Base-by-base conservation (phyloP, 208 protist genomes). In the Phytomonas francai region DNA sequence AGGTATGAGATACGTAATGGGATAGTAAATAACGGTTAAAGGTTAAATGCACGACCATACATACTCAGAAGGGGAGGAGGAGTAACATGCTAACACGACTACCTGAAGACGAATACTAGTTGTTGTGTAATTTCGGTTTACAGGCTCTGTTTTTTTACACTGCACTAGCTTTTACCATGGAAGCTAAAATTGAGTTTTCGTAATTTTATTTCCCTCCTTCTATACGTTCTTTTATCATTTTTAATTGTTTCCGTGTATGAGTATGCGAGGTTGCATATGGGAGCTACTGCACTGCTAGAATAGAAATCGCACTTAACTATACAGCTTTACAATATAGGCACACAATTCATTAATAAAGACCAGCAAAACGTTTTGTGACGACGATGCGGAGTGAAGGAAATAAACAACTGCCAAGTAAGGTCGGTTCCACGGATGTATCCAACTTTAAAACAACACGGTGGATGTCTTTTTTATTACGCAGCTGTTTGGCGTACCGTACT, bases 401-500 rank as follows among this genome's bases (percentile, higher is more conserved):
- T 65, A 14, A 54, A 30, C 2, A 9, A 12, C 3, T 39, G 30
- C 36, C 36, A 27, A 29, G 25, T 45, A 14, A 7, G 19, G 11
- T 14, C 39, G 39, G 19, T 32, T 60, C 57, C 28, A 32, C 57
- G 57, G 7, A 2, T 1, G 57, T 25, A 32, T 60, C 65, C 14
- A 68, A 67, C 59, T 54, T 60, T 39, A 70, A 30, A 2, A 62
- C 65, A 7, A 57, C 29, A 19, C 81, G 78, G 3, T 91, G 85
- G 83, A 68, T 64, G 29, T 54, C 60, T 2, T 80, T 83, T 74
- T 71, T 93, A 9, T 30, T 36, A 7, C 33, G 32, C 19, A 34
- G 63, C 42, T 90, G 75, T 6, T 60, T 32, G 4, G 78, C 70
- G 3, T 93, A 82, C 63, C 59, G 76, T 4, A 64, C 33, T 4